Evolutionary conservation across 2,329 filamentous ascomycete genomes (phyloP), one percentile per base, ranked within the genome.

Genomic region (Colletotrichum coccodes): DNA sequence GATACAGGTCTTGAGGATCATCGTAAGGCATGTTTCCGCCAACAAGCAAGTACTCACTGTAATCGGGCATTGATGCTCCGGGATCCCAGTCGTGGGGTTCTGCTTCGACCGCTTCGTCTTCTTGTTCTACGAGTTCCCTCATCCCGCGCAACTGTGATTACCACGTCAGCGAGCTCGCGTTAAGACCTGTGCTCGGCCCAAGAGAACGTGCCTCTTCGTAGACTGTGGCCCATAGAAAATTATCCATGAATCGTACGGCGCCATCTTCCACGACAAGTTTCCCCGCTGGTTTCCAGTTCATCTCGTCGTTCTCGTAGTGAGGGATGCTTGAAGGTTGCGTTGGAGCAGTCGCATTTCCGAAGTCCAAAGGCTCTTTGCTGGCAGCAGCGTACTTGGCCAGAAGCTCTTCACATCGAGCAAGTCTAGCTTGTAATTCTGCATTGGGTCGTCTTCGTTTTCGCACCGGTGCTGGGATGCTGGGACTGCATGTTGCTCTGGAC

Each of bases 401-500:
- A 38, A 90, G 78, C 71, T 87, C 85, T 72, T 90, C 87, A 71
- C 87, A 89, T 61, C 86, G 81, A 5, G 87, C 86, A 28, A 90
- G 80, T 36, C 87, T 83, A 75, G 89, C 87, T 72, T 89, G 87
- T 7, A 90, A 81, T 72, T 89, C 87, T 72, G 89, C 87, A 63
- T 90, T 89, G 18, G 87, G 87, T 49, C 87, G 80, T 70, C 86
- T 81, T 42, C 87, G 83, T 77, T 89, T 89, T 65, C 87, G 84
- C 32, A 87, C 85, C 5, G 87, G 87, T 4, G 87, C 87, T 1
- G 87, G 87, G 18, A 85, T 89, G 72, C 87, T 89, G 6, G 87
- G 87, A 9, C 85, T 87, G 72, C 87, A 90, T 64, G 83, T 82
- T 7, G 57, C 58, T 42, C 61, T 12, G 80, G 63, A 66, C 63